Percentiles rank a stretch among this genome's conserved stretches.
Conservation (phyloP, 2,329 filamentous ascomycete species). For the Colletotrichum sidae region DNA sequence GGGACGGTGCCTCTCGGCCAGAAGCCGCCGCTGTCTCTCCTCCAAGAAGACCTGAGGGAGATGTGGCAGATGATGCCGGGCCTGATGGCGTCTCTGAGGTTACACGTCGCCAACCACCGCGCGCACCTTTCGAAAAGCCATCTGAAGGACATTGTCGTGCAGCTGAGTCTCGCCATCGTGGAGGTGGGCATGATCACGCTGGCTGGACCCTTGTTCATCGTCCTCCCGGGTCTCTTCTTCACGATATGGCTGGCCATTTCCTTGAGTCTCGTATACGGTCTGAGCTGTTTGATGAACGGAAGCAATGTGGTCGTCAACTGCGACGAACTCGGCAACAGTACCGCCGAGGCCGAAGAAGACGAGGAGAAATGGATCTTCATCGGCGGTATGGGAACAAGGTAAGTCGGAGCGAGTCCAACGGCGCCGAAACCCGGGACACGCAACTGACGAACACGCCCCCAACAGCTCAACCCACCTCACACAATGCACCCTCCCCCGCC, state of each 20-base stretch:
- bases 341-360: constrained; percentile 42
- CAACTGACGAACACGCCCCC: not conserved
- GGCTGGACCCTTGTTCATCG: constrained; percentile 43
- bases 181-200: constrained; percentile 43
- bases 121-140: constrained; percentile 39
- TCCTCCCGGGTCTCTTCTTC: constrained; percentile 47
- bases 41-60: constrained; percentile 41
- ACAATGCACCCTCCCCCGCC: constrained; percentile 45
- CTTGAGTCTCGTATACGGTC: constrained; percentile 39
- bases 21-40: constrained; percentile 38
- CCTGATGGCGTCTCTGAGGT: constrained; percentile 40
- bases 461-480: constrained; percentile 45
- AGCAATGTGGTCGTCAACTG: constrained; percentile 39
- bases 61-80: constrained; percentile 39
- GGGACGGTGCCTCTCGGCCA: constrained; percentile 47
- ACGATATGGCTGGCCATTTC: constrained; percentile 42
- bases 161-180: constrained; percentile 41
- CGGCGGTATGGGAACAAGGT: constrained; percentile 49
- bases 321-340: constrained; percentile 42
- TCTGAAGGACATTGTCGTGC: constrained; percentile 41
- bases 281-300: constrained; percentile 46
- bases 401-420: constrained; percentile 9
- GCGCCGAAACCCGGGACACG: not conserved
- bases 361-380: constrained; percentile 51
- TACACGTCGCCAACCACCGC: constrained; percentile 36